Base-by-base conservation (phyloP, 2,329 filamentous ascomycete genomes). In the Aureobasidium sp. region DNA sequence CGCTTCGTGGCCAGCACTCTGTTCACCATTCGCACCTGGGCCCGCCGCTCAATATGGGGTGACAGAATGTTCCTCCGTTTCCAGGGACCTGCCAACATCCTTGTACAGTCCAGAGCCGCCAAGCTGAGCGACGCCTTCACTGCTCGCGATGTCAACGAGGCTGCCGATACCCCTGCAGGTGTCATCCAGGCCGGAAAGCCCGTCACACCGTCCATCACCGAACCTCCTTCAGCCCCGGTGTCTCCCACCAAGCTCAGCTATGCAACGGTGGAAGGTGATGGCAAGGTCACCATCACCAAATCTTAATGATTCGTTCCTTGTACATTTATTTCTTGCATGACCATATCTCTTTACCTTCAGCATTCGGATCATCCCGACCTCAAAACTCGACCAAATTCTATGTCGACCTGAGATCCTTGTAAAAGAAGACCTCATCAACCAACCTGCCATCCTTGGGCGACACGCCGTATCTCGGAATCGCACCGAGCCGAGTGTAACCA, bases 31-130 rank as follows among this genome's bases (percentile, higher is more conserved):
- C 85, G 91, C 64, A 96, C 91, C 0, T 87, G 87, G 77, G 81
- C 87, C 45, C 83, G 92, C 64, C 84, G 89, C 70, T 90, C 90
- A 1, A 89, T 99, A 62, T 97, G 91, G 90, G 94, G 94, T 25
- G 94, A 99, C 72, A 79, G 93, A 65, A 80, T 97, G 29, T 97
- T 97, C 75, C 79, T 99, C 36, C 89, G 90, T 70, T 97, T 99
- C 72, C 84, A 87, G 62, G 94, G 94, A 0, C 94, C 94, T 1
- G 84, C 84, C 6, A 97, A 89, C 2, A 84, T 99, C 53, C 81
- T 97, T 47, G 79, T 99, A 69, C 95, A 96, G 66, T 95, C 91
- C 58, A 85, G 93, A n/a, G 91, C 87, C 15, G 84, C 90, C 25
- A 82, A 88, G 17, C 78, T 96, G 47, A 86, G 84, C 59, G 93